Evolutionary conservation across 129 eudicot species (phyloP).

Genomic region (Chrysanthemum seticuspe): DNA sequence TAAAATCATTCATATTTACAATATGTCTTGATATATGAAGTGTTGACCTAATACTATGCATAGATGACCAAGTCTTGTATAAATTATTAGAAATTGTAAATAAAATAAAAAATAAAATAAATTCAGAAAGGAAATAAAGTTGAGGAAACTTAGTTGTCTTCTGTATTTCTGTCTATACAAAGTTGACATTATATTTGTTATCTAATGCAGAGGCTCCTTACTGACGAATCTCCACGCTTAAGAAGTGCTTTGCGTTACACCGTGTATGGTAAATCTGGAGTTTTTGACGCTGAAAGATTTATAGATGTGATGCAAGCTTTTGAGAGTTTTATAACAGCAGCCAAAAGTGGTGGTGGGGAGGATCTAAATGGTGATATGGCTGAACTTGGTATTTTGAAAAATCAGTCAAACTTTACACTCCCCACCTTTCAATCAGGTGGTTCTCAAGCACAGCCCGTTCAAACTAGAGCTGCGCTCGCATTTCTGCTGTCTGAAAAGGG

Average conservation of each 20-base stretch:
- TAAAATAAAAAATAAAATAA: not conserved
- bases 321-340: slow-evolving; percentile 89
- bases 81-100: not conserved
- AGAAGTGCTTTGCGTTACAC: slow-evolving; percentile 95
- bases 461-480: slow-evolving; percentile 95
- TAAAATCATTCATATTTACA: not conserved
- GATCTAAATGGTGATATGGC: slow-evolving; percentile 89
- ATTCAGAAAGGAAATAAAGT: not conserved
- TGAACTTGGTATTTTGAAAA: slow-evolving; percentile 81
- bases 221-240: slow-evolving; percentile 98
- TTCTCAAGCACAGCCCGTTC: slow-evolving; percentile 57
- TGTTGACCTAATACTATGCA: slow-evolving; percentile 4
- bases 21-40: not conserved
- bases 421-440: slow-evolving; percentile 42
- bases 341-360: slow-evolving; percentile 99
- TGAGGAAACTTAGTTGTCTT: not conserved
- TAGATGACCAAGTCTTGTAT: slow-evolving; percentile 12
- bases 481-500: slow-evolving; percentile 92
- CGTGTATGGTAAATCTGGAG: slow-evolving; percentile 89
- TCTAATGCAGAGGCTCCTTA: slow-evolving; percentile 75
- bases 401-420: slow-evolving; percentile 38
- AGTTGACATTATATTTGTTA: slow-evolving; percentile 17
- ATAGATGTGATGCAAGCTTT: slow-evolving; percentile 99
- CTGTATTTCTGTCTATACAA: not conserved
- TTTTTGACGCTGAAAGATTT: slow-evolving; percentile 96